Evolutionary conservation across 768 basidiomycete genomes (phyloP).

Genomic region (Russula vinacea): DNA sequence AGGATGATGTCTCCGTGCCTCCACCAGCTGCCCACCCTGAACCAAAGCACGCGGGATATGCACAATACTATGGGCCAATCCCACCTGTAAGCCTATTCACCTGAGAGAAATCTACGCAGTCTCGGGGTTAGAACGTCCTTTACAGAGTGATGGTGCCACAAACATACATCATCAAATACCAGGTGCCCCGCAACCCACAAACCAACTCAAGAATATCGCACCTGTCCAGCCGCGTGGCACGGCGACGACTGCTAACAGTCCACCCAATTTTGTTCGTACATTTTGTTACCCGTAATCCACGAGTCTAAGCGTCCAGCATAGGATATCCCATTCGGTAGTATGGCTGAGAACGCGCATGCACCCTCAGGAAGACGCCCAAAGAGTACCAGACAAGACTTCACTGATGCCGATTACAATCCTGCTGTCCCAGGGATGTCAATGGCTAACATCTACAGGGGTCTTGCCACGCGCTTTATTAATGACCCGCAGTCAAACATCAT

Average conservation of each 20-base stretch:
- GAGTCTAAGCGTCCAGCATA: background rate
- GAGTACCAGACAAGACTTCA: too few species aligned
- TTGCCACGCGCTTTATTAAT: background rate
- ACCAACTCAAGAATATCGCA: too few species aligned
- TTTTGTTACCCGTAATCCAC: background rate
- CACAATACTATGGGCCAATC: too few species aligned
- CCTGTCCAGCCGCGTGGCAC: background rate
- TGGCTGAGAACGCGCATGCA: background rate
- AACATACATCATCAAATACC: too few species aligned
- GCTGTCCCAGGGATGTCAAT: background rate
- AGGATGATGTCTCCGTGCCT: too few species aligned
- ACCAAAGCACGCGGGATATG: too few species aligned
- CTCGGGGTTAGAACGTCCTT: background rate
- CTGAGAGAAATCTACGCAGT: too few species aligned
- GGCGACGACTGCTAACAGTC: too few species aligned
- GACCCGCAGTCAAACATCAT: constrained; percentile 9
- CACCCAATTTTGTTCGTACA: too few species aligned
- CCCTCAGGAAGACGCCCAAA: background rate
- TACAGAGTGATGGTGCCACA: constrained; percentile 7
- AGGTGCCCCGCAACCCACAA: background rate
- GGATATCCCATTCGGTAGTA: background rate
- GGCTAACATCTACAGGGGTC: constrained; percentile 7
- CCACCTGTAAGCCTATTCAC: too few species aligned
- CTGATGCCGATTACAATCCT: background rate
- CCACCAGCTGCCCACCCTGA: too few species aligned